phyloP scores from a whole-genome alignment of 306 rosid species.

The Coriaria nepalensis region DNA sequence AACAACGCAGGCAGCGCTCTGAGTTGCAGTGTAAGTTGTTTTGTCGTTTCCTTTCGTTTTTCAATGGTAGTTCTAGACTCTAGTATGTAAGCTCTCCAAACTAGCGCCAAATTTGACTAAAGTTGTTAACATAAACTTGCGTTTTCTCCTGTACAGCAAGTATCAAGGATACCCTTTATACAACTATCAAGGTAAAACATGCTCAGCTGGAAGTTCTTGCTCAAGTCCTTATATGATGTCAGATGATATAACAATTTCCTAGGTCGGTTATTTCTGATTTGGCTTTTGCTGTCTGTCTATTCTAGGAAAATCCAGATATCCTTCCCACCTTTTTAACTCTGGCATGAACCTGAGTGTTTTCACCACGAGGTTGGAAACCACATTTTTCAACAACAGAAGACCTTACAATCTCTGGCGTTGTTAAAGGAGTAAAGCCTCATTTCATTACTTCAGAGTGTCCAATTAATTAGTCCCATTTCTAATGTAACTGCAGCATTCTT shows the following conservation, averaged over 20 bases:
- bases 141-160: constrained; percentile 37
- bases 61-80: background rate
- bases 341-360: constrained; percentile 89
- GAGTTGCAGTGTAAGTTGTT: constrained; percentile 61
- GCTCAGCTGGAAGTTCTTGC: background rate
- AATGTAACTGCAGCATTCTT: constrained; percentile 85
- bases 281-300: constrained; percentile 7
- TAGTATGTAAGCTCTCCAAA: background rate
- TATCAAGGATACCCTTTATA: constrained; percentile 49
- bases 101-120: background rate
- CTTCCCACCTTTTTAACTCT: constrained; percentile 51
- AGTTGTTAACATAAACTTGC: constrained; percentile 16
- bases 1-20: constrained; percentile 80
- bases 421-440: constrained; percentile 74
- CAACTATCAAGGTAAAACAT: constrained; percentile 44
- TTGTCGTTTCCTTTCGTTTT: constrained; percentile 1
- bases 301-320: constrained; percentile 66
- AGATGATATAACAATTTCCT: no score
- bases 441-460: constrained; percentile 92
- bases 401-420: constrained; percentile 90
- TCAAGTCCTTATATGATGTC: no score
- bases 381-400: constrained; percentile 89
- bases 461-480: constrained; percentile 80
- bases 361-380: constrained; percentile 92
- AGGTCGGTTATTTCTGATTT: no score